These are phyloP conservation scores for Datura wrightii DNA, from an alignment of 257 asterid species.

Conservation along the genomic window DNA sequence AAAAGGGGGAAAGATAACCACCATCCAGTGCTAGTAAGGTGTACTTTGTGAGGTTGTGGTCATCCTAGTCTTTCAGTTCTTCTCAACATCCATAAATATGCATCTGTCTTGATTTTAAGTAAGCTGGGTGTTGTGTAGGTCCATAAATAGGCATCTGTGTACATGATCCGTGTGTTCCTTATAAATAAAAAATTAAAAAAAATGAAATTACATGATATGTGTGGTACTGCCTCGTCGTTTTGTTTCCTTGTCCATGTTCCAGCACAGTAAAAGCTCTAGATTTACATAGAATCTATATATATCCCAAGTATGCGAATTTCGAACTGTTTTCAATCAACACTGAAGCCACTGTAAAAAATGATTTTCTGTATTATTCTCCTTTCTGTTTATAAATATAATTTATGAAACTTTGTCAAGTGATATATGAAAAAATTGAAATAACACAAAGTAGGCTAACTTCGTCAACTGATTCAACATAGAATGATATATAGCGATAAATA, in stretches of 20 bases:
- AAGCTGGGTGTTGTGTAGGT: neutral
- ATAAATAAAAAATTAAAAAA: neutral
- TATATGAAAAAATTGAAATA: neutral
- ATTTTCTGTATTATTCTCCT: neutral
- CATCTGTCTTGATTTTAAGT: neutral
- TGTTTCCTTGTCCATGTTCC: neutral
- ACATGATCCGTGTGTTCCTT: neutral
- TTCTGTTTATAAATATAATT: neutral
- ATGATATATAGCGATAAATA: neutral
- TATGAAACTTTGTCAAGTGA: neutral
- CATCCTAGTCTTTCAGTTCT: neutral
- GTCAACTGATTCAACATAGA: slow-evolving; percentile 12
- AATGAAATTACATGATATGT: neutral
- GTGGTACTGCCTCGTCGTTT: neutral
- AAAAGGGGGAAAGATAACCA: neutral
- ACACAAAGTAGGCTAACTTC: neutral
- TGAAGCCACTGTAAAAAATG: neutral
- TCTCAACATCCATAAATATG: neutral
- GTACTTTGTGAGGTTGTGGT: neutral
- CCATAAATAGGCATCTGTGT: neutral
- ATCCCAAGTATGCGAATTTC: neutral
- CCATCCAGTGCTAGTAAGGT: neutral
- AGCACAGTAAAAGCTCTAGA: neutral
- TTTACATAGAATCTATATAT: neutral
- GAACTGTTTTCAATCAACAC: neutral